These are phyloP conservation scores for Avicennia marina DNA, from an alignment of 257 asterid species.

Conservation along the genomic window DNA sequence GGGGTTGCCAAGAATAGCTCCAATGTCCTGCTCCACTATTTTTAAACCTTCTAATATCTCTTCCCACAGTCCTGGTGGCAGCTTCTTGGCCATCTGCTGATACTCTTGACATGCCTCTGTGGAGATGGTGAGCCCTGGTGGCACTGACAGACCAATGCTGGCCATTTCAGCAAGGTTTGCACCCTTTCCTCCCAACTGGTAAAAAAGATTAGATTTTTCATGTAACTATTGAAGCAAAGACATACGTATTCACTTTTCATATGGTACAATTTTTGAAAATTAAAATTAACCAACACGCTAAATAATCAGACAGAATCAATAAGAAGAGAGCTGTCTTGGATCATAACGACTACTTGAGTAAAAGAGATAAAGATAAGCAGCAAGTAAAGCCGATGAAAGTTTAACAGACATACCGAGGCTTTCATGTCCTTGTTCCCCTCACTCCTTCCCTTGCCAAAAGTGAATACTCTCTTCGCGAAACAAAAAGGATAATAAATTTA, in stretches of 20 bases:
- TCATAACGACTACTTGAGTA: too few species aligned
- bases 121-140: conserved; percentile 94
- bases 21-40: conserved; percentile 73
- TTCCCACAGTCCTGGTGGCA: conserved; percentile 76
- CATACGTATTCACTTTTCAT: too few species aligned
- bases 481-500: background rate
- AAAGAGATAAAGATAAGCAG: too few species aligned
- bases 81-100: conserved; percentile 62
- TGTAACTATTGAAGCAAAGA: too few species aligned
- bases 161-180: conserved; percentile 99
- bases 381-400: too few species aligned
- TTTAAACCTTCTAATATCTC: conserved; percentile 70
- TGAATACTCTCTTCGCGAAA: conserved; percentile 61
- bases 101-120: conserved; percentile 96
- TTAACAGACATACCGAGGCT: conserved; percentile 85
- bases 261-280: too few species aligned
- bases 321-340: too few species aligned
- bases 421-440: conserved; percentile 97
- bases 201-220: background rate
- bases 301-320: too few species aligned
- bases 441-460: conserved; percentile 87
- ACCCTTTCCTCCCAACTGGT: conserved; percentile 91
- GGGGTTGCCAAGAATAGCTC: conserved; percentile 83
- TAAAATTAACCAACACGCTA: too few species aligned
- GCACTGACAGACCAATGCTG: conserved; percentile 88